phyloP scores from a whole-genome alignment of 202 grass and related monocot species.

The Panicum hallii region DNA sequence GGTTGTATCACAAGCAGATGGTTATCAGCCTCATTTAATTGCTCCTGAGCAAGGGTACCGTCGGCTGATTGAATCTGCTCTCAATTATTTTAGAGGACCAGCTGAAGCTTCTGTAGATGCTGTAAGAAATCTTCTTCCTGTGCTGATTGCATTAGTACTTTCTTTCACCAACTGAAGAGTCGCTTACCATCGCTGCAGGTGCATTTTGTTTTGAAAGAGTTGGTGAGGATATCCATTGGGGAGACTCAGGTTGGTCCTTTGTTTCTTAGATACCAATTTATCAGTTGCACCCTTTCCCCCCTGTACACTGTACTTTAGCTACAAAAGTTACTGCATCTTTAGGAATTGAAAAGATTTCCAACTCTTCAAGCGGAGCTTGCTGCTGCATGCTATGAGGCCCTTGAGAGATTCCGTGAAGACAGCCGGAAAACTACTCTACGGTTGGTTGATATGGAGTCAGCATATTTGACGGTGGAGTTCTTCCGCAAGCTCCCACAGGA shows the following conservation, averaged over 20 bases:
- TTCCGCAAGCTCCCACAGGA: conserved; percentile 96
- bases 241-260: conserved; percentile 78
- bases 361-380: conserved; percentile 91
- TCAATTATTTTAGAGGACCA: conserved; percentile 93
- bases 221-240: conserved; percentile 92
- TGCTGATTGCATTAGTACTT: conserved; percentile 7
- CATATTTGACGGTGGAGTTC: conserved; percentile 95
- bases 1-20: conserved; percentile 92
- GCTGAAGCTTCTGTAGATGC: conserved; percentile 99
- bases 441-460: conserved; percentile 89
- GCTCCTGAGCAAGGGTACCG: conserved; percentile 99
- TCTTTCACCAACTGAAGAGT: conserved; percentile 35
- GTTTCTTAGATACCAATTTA: conserved; percentile 11
- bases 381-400: conserved; percentile 71
- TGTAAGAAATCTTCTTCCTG: conserved; percentile 55
- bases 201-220: conserved; percentile 89
- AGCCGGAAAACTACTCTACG: conserved; percentile 79
- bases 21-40: conserved; percentile 96
- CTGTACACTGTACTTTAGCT: background rate
- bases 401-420: conserved; percentile 90
- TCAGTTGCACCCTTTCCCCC: background rate
- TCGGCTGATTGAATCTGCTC: conserved; percentile 85
- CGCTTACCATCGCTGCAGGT: conserved; percentile 60
- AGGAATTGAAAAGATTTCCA: conserved; percentile 95
- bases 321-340: conserved; percentile 33